Conservation (phyloP, 2,329 filamentous ascomycete genomes). For the Trichoderma gracile region DNA sequence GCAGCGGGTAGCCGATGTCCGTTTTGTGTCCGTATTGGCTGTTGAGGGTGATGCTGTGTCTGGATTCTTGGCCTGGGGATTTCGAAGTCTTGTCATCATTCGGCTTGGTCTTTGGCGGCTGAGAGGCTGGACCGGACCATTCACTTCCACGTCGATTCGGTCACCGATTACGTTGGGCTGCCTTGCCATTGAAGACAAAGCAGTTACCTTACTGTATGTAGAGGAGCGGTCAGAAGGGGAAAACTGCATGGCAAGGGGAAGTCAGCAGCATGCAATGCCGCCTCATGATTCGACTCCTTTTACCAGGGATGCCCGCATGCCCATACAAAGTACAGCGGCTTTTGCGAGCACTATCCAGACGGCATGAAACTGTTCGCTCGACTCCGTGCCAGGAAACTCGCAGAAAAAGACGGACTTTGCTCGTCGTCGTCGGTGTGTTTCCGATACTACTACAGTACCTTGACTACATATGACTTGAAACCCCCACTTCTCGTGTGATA, state of each 20-base stretch:
- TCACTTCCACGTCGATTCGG: constrained; percentile 8
- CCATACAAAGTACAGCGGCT: neutral
- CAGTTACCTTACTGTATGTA: no score
- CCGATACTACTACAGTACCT: neutral
- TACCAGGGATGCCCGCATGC: constrained; percentile 6
- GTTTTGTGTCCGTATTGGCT: no score
- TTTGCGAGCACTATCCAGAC: no score
- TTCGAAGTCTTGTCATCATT: neutral
- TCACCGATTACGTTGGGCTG: no score
- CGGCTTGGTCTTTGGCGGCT: constrained; percentile 14
- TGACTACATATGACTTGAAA: no score
- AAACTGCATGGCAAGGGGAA: neutral
- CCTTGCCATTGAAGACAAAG: no score
- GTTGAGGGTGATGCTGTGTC: no score
- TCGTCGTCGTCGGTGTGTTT: constrained; percentile 19
- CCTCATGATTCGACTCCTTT: constrained; percentile 2
- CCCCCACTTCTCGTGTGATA: constrained; percentile 8
- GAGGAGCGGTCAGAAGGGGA: constrained; percentile 20
- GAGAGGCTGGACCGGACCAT: constrained; percentile 23
- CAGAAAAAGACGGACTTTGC: neutral
- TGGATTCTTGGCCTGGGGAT: no score
- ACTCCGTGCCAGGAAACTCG: no score
- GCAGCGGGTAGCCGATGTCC: neutral
- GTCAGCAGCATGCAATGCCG: constrained; percentile 2
- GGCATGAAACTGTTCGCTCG: no score